These are phyloP conservation scores for Entonaema liquescens DNA, from an alignment of 495 filamentous ascomycete species.

Conservation along the genomic window DNA sequence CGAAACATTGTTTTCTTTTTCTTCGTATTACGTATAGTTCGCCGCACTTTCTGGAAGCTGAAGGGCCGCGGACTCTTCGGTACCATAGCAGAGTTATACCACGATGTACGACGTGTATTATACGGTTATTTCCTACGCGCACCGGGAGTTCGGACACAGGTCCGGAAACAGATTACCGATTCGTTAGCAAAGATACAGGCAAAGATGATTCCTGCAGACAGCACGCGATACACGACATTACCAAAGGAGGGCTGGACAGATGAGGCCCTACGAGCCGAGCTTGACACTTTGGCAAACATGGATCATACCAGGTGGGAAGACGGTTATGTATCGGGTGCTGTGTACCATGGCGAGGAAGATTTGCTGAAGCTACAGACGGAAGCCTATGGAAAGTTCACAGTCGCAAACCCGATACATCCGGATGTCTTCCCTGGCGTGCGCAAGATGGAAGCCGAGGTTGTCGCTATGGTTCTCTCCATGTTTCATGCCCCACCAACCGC, in stretches of 20 bases:
- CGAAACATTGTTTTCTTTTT: constrained; percentile 90
- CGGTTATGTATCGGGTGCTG: constrained; percentile 90
- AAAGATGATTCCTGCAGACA: constrained; percentile 80
- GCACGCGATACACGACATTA: constrained; percentile 76
- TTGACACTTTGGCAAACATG: constrained; percentile 80
- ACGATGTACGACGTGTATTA: constrained; percentile 69
- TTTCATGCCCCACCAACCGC: constrained; percentile 89
- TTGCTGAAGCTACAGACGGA: constrained; percentile 87
- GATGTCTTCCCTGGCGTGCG: constrained; percentile 97
- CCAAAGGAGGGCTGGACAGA: constrained; percentile 87
- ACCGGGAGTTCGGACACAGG: constrained; percentile 82
- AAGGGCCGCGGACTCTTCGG: constrained; percentile 89
- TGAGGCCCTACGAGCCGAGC: constrained; percentile 80
- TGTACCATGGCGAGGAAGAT: constrained; percentile 93
- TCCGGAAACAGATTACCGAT: constrained; percentile 82
- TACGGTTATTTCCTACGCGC: constrained; percentile 88
- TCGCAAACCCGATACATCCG: constrained; percentile 98
- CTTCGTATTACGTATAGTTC: constrained; percentile 86
- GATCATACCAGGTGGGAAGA: constrained; percentile 97
- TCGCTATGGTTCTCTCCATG: constrained; percentile 91
- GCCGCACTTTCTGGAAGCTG: constrained; percentile 81
- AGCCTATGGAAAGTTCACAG: constrained; percentile 91
- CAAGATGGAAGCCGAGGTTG: constrained; percentile 99
- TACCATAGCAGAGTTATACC: constrained; percentile 75
- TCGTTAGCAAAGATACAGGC: constrained; percentile 76